Evolutionary conservation across 371 early-diverging fungal species (phyloP).

Genomic region (Mucor lusitanicus): DNA sequence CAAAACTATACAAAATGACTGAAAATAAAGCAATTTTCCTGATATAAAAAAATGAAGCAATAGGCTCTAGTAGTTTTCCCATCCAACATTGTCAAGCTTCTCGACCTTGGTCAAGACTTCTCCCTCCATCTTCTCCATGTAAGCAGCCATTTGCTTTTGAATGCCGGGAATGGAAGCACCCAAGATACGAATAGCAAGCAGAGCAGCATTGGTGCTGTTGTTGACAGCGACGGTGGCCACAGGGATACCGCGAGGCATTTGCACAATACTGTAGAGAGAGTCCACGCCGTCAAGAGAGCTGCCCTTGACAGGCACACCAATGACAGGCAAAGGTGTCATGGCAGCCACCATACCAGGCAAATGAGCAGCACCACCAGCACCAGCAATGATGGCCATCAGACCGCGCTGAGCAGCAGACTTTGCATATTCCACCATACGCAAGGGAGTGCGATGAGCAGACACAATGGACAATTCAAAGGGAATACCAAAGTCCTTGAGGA

Average conservation of each 20-base stretch:
- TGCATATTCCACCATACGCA: constrained; percentile 91
- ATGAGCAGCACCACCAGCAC: constrained; percentile 98
- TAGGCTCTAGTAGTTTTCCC: constrained; percentile 14
- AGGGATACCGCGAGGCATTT: constrained; percentile 98
- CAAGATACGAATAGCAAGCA: constrained; percentile 92
- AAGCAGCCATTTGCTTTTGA: constrained; percentile 74
- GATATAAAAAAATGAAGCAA: not conserved
- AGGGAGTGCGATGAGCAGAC: constrained; percentile 95
- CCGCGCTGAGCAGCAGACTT: constrained; percentile 86
- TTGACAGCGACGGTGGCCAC: constrained; percentile 98
- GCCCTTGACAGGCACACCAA: constrained; percentile 95
- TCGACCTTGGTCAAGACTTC: constrained; percentile 88
- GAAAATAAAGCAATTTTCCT: not conserved
- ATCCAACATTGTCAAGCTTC: constrained; percentile 65
- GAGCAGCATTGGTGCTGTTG: constrained; percentile 93
- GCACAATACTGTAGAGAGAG: constrained; percentile 94
- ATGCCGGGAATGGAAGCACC: constrained; percentile 78
- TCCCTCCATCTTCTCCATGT: constrained; percentile 76
- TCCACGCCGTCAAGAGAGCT: constrained; percentile 94
- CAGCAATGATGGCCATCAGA: constrained; percentile 93
- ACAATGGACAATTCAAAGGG: constrained; percentile 95
- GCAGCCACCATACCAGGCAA: constrained; percentile 98
- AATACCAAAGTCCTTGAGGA: constrained; percentile 85
- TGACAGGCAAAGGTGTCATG: constrained; percentile 93
- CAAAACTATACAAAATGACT: not conserved